These are phyloP conservation scores for Durusdinium trenchii DNA, from an alignment of 73 alveolate species.

Conservation along the genomic window DNA sequence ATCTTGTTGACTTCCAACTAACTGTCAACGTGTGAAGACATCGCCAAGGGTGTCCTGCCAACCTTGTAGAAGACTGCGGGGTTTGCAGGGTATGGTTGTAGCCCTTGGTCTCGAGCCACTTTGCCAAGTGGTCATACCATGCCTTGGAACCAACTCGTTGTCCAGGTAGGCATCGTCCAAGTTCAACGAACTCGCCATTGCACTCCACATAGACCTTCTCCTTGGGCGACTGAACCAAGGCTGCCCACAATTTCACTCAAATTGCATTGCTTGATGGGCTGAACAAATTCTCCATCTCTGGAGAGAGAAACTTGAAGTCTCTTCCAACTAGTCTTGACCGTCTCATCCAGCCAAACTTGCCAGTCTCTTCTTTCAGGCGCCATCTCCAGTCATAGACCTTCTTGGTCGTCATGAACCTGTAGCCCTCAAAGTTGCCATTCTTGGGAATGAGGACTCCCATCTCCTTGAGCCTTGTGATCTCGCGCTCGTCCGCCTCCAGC, in stretches of 20 bases:
- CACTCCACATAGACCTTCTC: conserved; percentile 4
- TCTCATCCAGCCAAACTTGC: too few species aligned
- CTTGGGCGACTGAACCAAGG: neutral
- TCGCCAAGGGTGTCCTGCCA: neutral
- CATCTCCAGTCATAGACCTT: neutral
- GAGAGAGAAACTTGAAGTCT: neutral
- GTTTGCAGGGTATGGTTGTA: too few species aligned
- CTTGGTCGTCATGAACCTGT: neutral
- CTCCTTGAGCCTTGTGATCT: neutral
- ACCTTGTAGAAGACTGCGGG: too few species aligned
- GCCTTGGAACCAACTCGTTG: neutral
- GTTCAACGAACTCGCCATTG: neutral
- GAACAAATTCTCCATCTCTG: neutral
- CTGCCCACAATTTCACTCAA: too few species aligned
- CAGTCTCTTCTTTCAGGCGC: neutral
- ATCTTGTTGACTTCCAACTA: neutral
- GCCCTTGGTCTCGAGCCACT: too few species aligned
- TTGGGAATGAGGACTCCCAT: conserved; percentile 2
- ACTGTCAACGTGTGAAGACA: conserved; percentile 11
- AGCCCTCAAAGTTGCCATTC: neutral
- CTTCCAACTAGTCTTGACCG: neutral
- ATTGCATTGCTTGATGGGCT: too few species aligned
- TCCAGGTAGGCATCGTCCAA: conserved; percentile 18
- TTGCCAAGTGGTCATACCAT: conserved; percentile 5
- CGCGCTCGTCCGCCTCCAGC: neutral